These are phyloP conservation scores for Fragilariopsis cylindrus DNA, from an alignment of 108 stramenopile genomes.

Conservation along the genomic window DNA sequence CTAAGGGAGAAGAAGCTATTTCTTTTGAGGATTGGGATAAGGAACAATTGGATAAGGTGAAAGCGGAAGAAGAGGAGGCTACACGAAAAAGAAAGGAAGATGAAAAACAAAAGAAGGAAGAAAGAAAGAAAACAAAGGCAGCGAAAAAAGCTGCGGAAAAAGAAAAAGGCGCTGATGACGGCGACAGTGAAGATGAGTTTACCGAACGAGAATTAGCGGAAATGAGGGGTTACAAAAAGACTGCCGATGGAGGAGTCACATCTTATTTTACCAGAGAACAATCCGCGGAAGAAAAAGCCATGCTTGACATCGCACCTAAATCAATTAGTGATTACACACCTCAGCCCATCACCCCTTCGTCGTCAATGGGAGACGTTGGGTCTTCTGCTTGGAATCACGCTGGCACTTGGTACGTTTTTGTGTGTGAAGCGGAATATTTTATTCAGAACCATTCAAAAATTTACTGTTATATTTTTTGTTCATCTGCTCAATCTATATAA, in stretches of 20 bases:
- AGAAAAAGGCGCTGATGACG: constrained; percentile 38
- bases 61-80: constrained; percentile 54
- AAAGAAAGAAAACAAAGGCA: constrained; percentile 39
- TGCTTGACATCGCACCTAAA: constrained; percentile 89
- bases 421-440: not conserved
- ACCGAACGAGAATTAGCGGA: constrained; percentile 66
- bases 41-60: constrained; percentile 54
- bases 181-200: constrained; percentile 63
- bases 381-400: constrained; percentile 87
- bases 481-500: not conserved
- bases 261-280: constrained; percentile 94
- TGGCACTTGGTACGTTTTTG: constrained; percentile 68
- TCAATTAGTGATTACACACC: constrained; percentile 12
- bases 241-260: constrained; percentile 91
- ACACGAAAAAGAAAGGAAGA: constrained; percentile 51
- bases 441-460: not conserved
- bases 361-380: constrained; percentile 9
- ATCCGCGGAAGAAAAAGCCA: constrained; percentile 78
- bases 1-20: constrained; percentile 58
- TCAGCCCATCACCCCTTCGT: constrained; percentile 14
- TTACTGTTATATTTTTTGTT: not conserved
- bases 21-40: constrained; percentile 82
- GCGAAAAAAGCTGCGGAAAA: constrained; percentile 24
- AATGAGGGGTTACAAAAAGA: constrained; percentile 93
- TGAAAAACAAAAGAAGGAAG: constrained; percentile 45